phyloP scores from a whole-genome alignment of 805 yeast species.

The Yueomyces sp. region DNA sequence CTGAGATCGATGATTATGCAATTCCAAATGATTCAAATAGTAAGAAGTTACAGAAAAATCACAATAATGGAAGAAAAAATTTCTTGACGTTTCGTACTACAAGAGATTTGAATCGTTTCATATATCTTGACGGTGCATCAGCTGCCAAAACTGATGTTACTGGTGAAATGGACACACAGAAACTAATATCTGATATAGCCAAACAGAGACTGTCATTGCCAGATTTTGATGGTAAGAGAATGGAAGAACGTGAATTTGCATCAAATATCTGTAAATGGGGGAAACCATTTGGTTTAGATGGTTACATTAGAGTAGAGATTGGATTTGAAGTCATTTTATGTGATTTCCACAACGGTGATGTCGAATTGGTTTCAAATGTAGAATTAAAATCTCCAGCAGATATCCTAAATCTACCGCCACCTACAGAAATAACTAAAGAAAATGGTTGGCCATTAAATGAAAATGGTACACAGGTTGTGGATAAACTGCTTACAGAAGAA shows the following conservation, averaged over 20 bases:
- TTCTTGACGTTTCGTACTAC: conserved; percentile 32
- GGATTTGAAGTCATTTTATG: conserved; percentile 53
- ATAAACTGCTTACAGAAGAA: conserved; percentile 11
- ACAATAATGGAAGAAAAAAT: background rate
- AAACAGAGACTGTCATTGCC: conserved; percentile 5
- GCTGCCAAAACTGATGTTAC: conserved; percentile 40
- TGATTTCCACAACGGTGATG: conserved; percentile 35
- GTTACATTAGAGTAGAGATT: conserved; percentile 42
- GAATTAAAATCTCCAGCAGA: conserved; percentile 27
- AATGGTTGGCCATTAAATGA: conserved; percentile 22
- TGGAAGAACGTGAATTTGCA: conserved; percentile 35
- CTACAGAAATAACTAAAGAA: conserved; percentile 12
- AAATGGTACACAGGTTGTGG: conserved; percentile 7
- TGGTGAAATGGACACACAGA: conserved; percentile 53
- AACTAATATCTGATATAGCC: conserved; percentile 26
- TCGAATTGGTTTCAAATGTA: conserved; percentile 34
- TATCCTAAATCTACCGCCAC: conserved; percentile 27
- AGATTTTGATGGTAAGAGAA: conserved; percentile 11
- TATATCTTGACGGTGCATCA: conserved; percentile 53
- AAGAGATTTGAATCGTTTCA: conserved; percentile 34
- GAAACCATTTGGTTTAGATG: conserved; percentile 40
- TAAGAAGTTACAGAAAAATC: background rate
- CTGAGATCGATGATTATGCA: background rate
- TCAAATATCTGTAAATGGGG: conserved; percentile 43
- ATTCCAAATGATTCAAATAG: background rate